Conservation (phyloP, 345 rosid genomes). For the Linum usitatissimum region DNA sequence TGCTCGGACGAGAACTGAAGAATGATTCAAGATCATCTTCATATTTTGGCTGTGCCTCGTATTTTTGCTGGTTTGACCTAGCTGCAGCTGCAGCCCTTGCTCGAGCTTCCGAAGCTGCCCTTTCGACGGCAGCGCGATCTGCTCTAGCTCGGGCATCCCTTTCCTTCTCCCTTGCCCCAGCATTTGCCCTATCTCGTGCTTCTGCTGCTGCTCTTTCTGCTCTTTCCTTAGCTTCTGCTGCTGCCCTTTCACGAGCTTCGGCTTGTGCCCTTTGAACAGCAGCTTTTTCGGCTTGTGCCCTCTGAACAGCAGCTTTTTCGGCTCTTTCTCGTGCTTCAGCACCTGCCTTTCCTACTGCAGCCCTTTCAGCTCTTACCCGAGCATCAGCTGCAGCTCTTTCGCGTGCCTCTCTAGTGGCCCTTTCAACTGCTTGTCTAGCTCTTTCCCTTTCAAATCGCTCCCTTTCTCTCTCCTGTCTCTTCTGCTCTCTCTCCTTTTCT, state of each 20-base stretch:
- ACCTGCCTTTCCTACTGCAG: constrained; percentile 67
- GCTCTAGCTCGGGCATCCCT: constrained; percentile 44
- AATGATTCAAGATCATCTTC: constrained; percentile 81
- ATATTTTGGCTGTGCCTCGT: constrained; percentile 36
- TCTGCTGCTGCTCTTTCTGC: constrained; percentile 88
- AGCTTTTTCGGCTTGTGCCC: constrained; percentile 78
- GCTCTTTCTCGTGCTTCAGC: constrained; percentile 83
- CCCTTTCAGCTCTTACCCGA: constrained; percentile 70
- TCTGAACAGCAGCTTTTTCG: constrained; percentile 80
- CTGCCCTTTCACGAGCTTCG: constrained; percentile 98
- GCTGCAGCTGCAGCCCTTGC: constrained; percentile 46
- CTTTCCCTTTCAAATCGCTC: constrained; percentile 61
- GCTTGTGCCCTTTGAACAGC: constrained; percentile 95
- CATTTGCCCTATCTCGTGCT: constrained; percentile 60
- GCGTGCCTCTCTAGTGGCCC: constrained; percentile 95
- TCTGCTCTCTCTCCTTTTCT: constrained; percentile 55
- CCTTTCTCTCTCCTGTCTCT: constrained; percentile 55
- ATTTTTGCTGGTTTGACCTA: constrained; percentile 38
- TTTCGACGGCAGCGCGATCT: constrained; percentile 75
- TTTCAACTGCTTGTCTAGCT: constrained; percentile 87
- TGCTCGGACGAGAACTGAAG: constrained; percentile 70
- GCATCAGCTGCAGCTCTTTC: constrained; percentile 92
- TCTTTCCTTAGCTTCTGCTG: constrained; percentile 68
- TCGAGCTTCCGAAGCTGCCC: constrained; percentile 31
- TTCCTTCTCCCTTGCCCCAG: constrained; percentile 51